A percentile compares a stretch with the other conserved stretches of the same genome.
phyloP scores from a whole-genome alignment of 2,329 filamentous ascomycete species.

The Shiraia sp. region DNA sequence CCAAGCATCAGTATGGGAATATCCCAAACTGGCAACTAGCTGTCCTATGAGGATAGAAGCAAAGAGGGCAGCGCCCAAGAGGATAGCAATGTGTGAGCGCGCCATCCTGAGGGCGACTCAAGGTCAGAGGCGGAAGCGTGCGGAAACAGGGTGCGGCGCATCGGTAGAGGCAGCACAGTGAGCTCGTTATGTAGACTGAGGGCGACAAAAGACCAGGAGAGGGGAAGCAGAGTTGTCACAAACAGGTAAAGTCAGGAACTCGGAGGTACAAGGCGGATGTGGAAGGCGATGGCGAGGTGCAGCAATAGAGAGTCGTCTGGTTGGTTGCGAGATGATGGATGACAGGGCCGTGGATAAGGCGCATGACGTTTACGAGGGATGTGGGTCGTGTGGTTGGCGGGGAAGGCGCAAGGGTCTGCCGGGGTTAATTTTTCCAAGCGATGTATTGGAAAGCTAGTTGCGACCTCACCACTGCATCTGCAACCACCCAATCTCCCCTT shows the following conservation, averaged over 20 bases:
- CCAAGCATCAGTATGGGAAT: slow-evolving; percentile 44
- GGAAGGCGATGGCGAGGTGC: slow-evolving; percentile 1
- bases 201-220: no score
- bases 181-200: no score
- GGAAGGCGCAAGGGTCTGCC: slow-evolving; percentile 7
- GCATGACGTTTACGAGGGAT: slow-evolving; percentile 19
- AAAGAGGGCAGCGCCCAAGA: slow-evolving; percentile 41
- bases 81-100: slow-evolving; percentile 44
- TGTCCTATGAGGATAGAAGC: slow-evolving; percentile 40
- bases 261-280: slow-evolving; percentile 1
- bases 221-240: no score
- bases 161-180: neutral
- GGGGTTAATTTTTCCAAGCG: slow-evolving; percentile 15
- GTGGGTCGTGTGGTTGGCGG: slow-evolving; percentile 13
- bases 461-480: slow-evolving; percentile 10
- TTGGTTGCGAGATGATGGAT: neutral
- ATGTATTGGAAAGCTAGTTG: slow-evolving; percentile 7
- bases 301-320: neutral
- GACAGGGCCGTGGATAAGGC: slow-evolving; percentile 3
- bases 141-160: slow-evolving; percentile 11
- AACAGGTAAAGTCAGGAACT: neutral
- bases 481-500: slow-evolving; percentile 17
- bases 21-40: slow-evolving; percentile 39
- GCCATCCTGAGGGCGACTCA: slow-evolving; percentile 37
- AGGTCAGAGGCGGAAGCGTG: slow-evolving; percentile 23